A percentile compares a stretch with the other conserved stretches of the same genome.
These are phyloP conservation scores for Heteromeles arbutifolia DNA, from an alignment of 306 rosid species.

Conservation along the genomic window DNA sequence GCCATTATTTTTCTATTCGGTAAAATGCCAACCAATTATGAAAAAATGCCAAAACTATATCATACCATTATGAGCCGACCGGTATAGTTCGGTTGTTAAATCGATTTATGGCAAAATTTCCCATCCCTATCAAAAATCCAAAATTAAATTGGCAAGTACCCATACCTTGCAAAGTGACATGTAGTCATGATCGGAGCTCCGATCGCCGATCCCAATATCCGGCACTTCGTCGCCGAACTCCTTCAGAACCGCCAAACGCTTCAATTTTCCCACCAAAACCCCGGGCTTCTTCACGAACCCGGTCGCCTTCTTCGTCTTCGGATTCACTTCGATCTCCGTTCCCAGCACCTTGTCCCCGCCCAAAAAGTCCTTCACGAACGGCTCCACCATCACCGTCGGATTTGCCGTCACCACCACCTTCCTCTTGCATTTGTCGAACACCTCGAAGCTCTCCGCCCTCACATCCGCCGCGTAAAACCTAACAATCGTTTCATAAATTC, in stretches of 20 bases:
- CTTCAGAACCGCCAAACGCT: slow-evolving; percentile 53
- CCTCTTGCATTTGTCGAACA: slow-evolving; percentile 75
- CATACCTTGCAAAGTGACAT: slow-evolving; percentile 92
- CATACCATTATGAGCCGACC: too few relatives aligned
- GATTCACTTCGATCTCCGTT: slow-evolving; percentile 86
- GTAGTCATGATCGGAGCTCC: slow-evolving; percentile 77
- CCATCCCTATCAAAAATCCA: too few relatives aligned
- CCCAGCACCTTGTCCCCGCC: slow-evolving; percentile 89
- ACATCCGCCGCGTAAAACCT: slow-evolving; percentile 92
- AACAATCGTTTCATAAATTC: neutral
- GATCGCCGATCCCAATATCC: slow-evolving; percentile 84
- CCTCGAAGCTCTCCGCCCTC: slow-evolving; percentile 79
- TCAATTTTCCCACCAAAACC: slow-evolving; percentile 70
- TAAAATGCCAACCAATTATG: too few relatives aligned
- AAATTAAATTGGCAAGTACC: neutral
- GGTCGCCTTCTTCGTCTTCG: slow-evolving; percentile 91
- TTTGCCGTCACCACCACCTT: slow-evolving; percentile 93
- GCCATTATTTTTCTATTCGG: too few relatives aligned
- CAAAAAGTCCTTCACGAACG: slow-evolving; percentile 73
- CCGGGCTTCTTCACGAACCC: slow-evolving; percentile 93
- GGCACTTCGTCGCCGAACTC: slow-evolving; percentile 76
- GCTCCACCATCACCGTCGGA: slow-evolving; percentile 91
- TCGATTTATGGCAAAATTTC: too few relatives aligned
- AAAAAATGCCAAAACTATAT: too few relatives aligned
- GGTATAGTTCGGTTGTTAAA: too few relatives aligned